Evolutionary conservation across 768 basidiomycete species (phyloP).

Genomic region (Coprinopsis cinerea): DNA sequence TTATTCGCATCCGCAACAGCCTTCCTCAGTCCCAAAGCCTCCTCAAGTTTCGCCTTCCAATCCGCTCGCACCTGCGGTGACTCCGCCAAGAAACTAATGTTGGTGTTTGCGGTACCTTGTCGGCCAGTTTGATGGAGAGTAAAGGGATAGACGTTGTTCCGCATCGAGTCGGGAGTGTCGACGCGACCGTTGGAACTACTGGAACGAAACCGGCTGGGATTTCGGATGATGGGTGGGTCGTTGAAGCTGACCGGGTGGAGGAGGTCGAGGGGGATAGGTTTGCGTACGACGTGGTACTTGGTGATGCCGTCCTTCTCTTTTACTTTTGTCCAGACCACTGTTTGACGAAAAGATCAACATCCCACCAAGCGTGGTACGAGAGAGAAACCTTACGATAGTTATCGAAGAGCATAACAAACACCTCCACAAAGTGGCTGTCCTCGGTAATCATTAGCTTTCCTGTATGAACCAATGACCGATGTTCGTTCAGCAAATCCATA

Average conservation of each 20-base stretch:
- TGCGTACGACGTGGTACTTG: slow-evolving; percentile 72
- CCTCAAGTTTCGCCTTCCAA: slow-evolving; percentile 90
- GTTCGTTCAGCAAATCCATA: slow-evolving; percentile 84
- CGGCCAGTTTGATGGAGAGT: slow-evolving; percentile 86
- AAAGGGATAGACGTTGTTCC: slow-evolving; percentile 65
- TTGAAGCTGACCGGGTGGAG: slow-evolving; percentile 77
- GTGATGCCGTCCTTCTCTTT: slow-evolving; percentile 67
- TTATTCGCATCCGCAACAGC: slow-evolving; percentile 90
- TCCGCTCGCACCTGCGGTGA: slow-evolving; percentile 61
- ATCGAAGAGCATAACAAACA: slow-evolving; percentile 88
- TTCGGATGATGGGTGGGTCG: slow-evolving; percentile 67
- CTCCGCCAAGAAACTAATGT: slow-evolving; percentile 82
- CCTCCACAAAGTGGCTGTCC: slow-evolving; percentile 76
- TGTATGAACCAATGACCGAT: slow-evolving; percentile 76
- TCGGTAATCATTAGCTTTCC: slow-evolving; percentile 74
- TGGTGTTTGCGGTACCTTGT: slow-evolving; percentile 73
- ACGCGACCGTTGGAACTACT: neutral
- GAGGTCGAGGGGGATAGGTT: slow-evolving; percentile 89
- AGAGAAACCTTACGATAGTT: slow-evolving; percentile 66
- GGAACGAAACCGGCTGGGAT: slow-evolving; percentile 46
- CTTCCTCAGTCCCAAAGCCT: slow-evolving; percentile 78
- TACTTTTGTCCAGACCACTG: slow-evolving; percentile 17
- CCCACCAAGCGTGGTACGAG: neutral
- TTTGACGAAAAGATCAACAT: neutral
- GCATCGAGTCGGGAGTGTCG: slow-evolving; percentile 1